Evolutionary conservation across 2,329 filamentous ascomycete species (phyloP).

Genomic region (Phoma sp.): DNA sequence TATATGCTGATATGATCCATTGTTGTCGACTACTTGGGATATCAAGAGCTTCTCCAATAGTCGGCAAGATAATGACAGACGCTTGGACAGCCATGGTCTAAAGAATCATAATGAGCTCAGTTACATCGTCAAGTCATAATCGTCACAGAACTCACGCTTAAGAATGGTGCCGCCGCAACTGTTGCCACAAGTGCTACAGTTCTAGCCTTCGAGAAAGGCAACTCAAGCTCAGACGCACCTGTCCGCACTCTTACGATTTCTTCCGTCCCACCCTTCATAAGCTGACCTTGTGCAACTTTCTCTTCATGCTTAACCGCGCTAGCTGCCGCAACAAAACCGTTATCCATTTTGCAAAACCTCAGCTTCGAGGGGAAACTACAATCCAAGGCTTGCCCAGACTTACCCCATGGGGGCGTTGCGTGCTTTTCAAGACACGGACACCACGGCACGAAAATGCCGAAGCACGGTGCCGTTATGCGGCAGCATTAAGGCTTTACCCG

Average conservation of each 20-base stretch:
- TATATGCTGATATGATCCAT: slow-evolving; percentile 71
- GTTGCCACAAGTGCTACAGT: slow-evolving; percentile 39
- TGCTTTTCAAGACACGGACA: slow-evolving; percentile 15
- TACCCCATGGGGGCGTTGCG: slow-evolving; percentile 7
- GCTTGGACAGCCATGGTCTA: slow-evolving; percentile 64
- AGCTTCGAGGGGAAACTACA: too few relatives aligned
- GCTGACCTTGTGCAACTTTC: neutral
- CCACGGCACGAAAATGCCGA: slow-evolving; percentile 13
- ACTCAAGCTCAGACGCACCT: slow-evolving; percentile 5
- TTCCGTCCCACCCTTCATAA: slow-evolving; percentile 13
- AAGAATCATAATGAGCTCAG: neutral
- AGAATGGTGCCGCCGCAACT: slow-evolving; percentile 36
- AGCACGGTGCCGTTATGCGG: slow-evolving; percentile 1
- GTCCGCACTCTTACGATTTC: slow-evolving; percentile 15
- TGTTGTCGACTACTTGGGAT: slow-evolving; percentile 66
- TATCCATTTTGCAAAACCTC: slow-evolving; percentile 7
- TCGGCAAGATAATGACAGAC: slow-evolving; percentile 67
- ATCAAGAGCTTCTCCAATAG: slow-evolving; percentile 62
- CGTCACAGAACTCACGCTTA: slow-evolving; percentile 35
- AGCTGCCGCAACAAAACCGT: slow-evolving; percentile 14
- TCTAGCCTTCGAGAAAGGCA: slow-evolving; percentile 41
- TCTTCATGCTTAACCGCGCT: slow-evolving; percentile 5
- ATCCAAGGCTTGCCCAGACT: neutral
- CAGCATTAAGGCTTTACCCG: slow-evolving; percentile 13
- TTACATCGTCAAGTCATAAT: neutral